Conservation (phyloP, 345 rosid species). For the Ceriops tagal region DNA sequence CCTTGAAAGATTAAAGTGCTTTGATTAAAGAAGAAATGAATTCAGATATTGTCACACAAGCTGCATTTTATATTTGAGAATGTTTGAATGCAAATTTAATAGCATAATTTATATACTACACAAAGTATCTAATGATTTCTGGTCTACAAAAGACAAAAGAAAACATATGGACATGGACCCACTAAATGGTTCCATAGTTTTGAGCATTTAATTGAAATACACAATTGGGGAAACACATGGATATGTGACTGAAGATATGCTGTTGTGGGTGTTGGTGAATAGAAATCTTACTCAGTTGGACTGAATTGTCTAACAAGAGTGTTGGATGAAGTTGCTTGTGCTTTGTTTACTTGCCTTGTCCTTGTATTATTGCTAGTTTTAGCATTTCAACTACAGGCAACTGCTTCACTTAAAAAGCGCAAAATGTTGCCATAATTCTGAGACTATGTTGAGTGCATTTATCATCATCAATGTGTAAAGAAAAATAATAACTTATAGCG, state of each 20-base stretch:
- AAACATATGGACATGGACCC: no score
- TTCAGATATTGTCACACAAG: neutral
- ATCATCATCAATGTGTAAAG: constrained; percentile 8
- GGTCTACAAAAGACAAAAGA: no score
- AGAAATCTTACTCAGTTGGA: neutral
- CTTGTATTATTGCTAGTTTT: no score
- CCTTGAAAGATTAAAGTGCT: neutral
- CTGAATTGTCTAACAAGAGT: neutral
- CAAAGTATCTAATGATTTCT: no score
- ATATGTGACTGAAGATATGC: neutral
- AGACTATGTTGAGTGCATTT: neutral
- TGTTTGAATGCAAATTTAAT: no score
- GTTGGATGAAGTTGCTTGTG: neutral
- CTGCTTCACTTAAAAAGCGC: no score
- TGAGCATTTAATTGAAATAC: neutral
- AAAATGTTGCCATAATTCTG: neutral
- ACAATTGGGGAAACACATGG: neutral
- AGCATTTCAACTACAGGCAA: neutral
- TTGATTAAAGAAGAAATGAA: neutral
- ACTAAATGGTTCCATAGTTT: neutral
- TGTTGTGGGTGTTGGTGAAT: neutral
- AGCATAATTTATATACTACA: no score
- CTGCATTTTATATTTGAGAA: neutral
- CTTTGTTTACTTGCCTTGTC: no score
- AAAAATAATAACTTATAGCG: neutral